Evolutionary conservation across 2,329 filamentous ascomycete genomes (phyloP).

Genomic region (Exophiala sideris): DNA sequence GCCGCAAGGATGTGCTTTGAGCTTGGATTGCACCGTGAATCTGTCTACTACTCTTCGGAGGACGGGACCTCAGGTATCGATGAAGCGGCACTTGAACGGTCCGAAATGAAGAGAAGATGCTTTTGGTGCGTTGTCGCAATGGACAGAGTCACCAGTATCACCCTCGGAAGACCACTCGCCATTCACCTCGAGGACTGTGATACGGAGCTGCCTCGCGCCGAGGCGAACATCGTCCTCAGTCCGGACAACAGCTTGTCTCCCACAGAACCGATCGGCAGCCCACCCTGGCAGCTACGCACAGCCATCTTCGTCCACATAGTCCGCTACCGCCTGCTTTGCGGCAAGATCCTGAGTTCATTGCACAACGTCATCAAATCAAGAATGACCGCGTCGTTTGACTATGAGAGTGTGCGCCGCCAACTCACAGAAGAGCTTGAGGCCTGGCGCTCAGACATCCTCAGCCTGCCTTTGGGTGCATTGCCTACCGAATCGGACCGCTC

Average conservation of each 20-base stretch:
- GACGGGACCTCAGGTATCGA: neutral
- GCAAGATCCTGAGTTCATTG: constrained; percentile 6
- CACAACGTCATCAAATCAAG: constrained; percentile 7
- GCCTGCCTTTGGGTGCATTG: constrained; percentile 31
- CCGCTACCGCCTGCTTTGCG: constrained; percentile 9
- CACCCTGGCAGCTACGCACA: constrained; percentile 6
- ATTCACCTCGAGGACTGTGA: constrained; percentile 10
- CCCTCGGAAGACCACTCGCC: constrained; percentile 7
- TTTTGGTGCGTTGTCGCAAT: constrained; percentile 44
- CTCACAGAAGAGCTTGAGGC: constrained; percentile 5
- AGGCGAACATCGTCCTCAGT: constrained; percentile 4
- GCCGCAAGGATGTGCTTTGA: constrained; percentile 43
- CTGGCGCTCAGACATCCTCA: constrained; percentile 2
- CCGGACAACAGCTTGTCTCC: constrained; percentile 9
- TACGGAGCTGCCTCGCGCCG: constrained; percentile 6
- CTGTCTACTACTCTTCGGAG: constrained; percentile 31
- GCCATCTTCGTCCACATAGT: constrained; percentile 9
- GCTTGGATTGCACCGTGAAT: constrained; percentile 41
- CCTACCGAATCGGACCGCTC: constrained; percentile 36
- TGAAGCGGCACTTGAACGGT: neutral
- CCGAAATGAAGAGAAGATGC: constrained; percentile 38
- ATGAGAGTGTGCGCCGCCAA: neutral
- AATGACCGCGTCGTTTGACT: neutral
- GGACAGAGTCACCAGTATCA: constrained; percentile 11
- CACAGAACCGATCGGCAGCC: constrained; percentile 1